Conservation (phyloP, 208 protist genomes). For the Leptomonas pyrrhocoris region DNA sequence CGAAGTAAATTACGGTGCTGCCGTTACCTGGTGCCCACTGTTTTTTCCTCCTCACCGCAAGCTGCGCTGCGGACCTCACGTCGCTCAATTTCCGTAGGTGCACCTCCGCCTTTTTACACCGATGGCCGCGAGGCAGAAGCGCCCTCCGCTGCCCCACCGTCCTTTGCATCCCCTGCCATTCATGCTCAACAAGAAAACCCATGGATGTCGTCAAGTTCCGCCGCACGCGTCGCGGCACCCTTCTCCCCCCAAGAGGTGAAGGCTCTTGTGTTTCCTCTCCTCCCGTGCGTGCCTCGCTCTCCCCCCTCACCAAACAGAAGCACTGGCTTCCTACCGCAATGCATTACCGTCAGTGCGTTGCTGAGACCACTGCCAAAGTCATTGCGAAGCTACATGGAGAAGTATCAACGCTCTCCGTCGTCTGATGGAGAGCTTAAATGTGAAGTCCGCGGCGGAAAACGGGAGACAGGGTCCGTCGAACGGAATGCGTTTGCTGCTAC, state of each 20-base stretch:
- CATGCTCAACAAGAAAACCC: background rate
- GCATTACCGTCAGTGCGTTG: background rate
- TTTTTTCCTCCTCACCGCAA: background rate
- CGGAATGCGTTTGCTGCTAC: background rate
- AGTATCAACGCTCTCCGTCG: background rate
- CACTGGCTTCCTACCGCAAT: background rate
- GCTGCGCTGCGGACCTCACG: background rate
- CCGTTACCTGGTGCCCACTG: background rate
- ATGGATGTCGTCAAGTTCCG: background rate
- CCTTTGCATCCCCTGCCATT: background rate
- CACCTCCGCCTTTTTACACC: background rate
- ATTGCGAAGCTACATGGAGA: background rate
- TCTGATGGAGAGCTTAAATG: background rate
- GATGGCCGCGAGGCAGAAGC: background rate
- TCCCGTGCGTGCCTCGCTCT: conserved; percentile 2
- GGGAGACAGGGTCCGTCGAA: background rate
- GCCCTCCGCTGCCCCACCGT: background rate
- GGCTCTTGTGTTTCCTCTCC: background rate
- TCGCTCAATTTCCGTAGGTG: background rate
- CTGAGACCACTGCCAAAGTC: conserved; percentile 3
- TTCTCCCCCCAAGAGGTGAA: conserved; percentile 5
- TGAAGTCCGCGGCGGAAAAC: background rate
- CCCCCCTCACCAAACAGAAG: background rate
- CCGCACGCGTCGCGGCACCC: background rate
- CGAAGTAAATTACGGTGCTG: background rate